phyloP scores from a whole-genome alignment of 2,329 filamentous ascomycete genomes.

The Fusarium mexicanum region DNA sequence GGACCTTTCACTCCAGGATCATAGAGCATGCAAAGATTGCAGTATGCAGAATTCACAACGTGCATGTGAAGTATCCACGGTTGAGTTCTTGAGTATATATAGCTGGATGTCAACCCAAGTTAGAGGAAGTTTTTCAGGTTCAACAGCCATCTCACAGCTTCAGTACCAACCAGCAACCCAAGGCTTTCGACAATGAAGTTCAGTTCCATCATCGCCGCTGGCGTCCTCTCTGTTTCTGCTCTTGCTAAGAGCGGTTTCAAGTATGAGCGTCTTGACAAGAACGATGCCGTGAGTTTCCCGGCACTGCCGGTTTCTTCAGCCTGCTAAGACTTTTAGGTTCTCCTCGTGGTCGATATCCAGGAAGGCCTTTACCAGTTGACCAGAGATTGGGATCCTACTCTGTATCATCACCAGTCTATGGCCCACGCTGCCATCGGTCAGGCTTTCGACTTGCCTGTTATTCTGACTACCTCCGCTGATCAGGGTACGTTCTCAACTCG shows the following conservation, averaged over 20 bases:
- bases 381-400: constrained; percentile 72
- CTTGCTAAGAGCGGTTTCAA: constrained; percentile 27
- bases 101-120: neutral
- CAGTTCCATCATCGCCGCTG: constrained; percentile 19
- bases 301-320: fast-evolving
- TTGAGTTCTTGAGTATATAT: constrained; percentile 13
- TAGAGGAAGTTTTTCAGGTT: neutral
- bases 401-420: constrained; percentile 73
- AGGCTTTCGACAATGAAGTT: constrained; percentile 34
- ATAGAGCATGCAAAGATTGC: neutral
- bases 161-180: neutral
- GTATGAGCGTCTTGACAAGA: constrained; percentile 43
- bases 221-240: constrained; percentile 20
- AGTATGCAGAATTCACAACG: neutral
- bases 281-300: constrained; percentile 33
- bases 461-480: constrained; percentile 77
- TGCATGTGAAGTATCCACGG: neutral
- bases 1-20: neutral
- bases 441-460: constrained; percentile 72
- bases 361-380: constrained; percentile 55
- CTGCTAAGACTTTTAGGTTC: constrained; percentile 34
- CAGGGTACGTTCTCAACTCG: neutral
- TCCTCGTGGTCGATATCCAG: constrained; percentile 52
- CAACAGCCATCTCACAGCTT: constrained; percentile 11
- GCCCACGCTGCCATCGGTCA: constrained; percentile 74